Conservation (phyloP, 31 red algal species). For the Asparagopsis taxiformis region DNA sequence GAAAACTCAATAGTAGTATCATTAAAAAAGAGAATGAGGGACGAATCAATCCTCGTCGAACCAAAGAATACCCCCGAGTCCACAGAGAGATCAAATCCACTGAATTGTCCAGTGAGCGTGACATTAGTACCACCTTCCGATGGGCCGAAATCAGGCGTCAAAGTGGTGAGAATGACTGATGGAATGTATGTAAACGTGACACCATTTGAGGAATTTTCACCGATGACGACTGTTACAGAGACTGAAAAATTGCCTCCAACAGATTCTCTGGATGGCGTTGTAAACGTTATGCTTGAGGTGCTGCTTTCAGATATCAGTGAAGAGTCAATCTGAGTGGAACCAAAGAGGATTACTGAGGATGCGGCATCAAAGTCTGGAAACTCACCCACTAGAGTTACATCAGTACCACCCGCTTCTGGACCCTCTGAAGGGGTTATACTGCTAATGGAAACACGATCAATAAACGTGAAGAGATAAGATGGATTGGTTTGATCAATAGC, state of each 20-base stretch:
- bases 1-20: conserved; percentile 27
- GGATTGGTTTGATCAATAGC: conserved; percentile 34
- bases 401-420: conserved; percentile 48
- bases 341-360: conserved; percentile 14
- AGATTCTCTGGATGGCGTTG: conserved; percentile 10
- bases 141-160: conserved; percentile 40
- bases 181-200: conserved; percentile 41
- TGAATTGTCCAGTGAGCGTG: conserved; percentile 44
- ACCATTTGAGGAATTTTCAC: conserved; percentile 10
- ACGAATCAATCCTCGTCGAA: conserved; percentile 25
- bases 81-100: conserved; percentile 34
- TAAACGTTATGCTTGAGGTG: conserved; percentile 35
- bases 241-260: conserved; percentile 25
- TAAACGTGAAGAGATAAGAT: conserved; percentile 46
- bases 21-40: conserved; percentile 18
- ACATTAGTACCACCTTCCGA: conserved; percentile 57
- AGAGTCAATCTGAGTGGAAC: conserved; percentile 18
- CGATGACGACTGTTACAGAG: conserved; percentile 20
- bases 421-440: conserved; percentile 39
- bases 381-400: conserved; percentile 37
- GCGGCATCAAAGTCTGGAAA: conserved; percentile 35
- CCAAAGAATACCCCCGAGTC: conserved; percentile 45
- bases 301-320: conserved; percentile 8
- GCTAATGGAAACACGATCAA: background rate
- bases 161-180: conserved; percentile 17